Conservation (phyloP, 345 rosid species). For the Zanthoxylum bungeanum region DNA sequence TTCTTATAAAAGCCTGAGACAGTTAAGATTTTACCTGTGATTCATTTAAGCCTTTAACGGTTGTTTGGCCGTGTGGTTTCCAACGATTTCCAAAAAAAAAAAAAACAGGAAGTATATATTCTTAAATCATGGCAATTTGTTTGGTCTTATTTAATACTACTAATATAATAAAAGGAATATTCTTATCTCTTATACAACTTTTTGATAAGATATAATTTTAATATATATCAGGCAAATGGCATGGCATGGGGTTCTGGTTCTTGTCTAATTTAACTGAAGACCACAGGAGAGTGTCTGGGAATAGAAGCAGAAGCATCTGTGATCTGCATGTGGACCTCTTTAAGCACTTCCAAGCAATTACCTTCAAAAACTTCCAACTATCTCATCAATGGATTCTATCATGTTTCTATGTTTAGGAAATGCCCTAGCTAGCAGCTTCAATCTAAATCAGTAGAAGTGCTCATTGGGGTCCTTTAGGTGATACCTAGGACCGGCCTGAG, state of each 20-base stretch:
- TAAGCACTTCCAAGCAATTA: constrained; percentile 1
- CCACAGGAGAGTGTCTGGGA: not conserved
- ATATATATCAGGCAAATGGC: not conserved
- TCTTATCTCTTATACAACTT: not conserved
- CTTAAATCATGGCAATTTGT: not conserved
- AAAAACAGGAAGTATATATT: too few species aligned
- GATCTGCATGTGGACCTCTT: constrained; percentile 2
- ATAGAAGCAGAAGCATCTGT: not conserved
- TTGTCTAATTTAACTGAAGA: not conserved
- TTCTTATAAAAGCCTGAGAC: too few species aligned
- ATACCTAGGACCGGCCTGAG: too few species aligned
- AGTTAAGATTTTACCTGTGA: too few species aligned
- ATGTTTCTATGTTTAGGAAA: not conserved
- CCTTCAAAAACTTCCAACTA: not conserved
- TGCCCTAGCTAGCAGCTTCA: not conserved
- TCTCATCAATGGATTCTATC: not conserved
- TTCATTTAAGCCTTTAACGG: too few species aligned
- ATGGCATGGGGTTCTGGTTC: not conserved
- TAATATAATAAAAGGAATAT: not conserved
- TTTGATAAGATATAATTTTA: not conserved
- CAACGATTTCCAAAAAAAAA: too few species aligned
- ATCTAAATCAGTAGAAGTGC: constrained; percentile 28
- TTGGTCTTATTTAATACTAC: too few species aligned
- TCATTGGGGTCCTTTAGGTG: constrained; percentile 9
- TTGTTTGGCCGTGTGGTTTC: too few species aligned